These are phyloP conservation scores for Albugo laibachii DNA, from an alignment of 352 stramenopile genomes.

Conservation along the genomic window DNA sequence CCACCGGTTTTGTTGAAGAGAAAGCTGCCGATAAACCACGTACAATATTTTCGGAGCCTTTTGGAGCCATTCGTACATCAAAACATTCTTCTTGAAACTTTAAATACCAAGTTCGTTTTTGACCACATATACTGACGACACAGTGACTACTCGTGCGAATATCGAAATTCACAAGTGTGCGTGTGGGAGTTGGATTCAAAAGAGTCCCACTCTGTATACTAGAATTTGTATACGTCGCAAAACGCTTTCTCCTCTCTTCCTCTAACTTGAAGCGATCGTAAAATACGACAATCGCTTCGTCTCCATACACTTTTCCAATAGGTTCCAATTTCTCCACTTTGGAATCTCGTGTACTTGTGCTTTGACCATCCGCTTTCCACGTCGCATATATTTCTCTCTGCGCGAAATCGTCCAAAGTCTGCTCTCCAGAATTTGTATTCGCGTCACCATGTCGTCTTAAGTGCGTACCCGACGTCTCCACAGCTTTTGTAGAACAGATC, in stretches of 20 bases:
- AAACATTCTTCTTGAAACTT: constrained; percentile 44
- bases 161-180: constrained; percentile 44
- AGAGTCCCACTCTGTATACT: too few relatives aligned
- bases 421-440: constrained; percentile 19
- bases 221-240: too few relatives aligned
- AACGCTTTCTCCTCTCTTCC: constrained; percentile 8
- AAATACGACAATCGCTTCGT: constrained; percentile 51
- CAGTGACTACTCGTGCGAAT: constrained; percentile 44
- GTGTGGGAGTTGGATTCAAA: constrained; percentile 2
- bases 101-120: constrained; percentile 38
- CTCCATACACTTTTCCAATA: constrained; percentile 34
- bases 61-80: constrained; percentile 43
- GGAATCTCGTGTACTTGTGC: constrained; percentile 13
- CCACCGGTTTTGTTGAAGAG: constrained; percentile 20
- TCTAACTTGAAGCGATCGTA: constrained; percentile 22
- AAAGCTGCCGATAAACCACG: constrained; percentile 47
- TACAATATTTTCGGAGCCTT: constrained; percentile 43
- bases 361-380: constrained; percentile 15
- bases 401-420: constrained; percentile 12
- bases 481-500: too few relatives aligned
- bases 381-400: constrained; percentile 10
- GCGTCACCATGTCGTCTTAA: constrained; percentile 1
- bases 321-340: constrained; percentile 12
- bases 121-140: constrained; percentile 50
- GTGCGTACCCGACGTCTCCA: too few relatives aligned